A percentile compares a stretch with the other conserved stretches of the same genome.
Evolutionary conservation across 176 grass and related monocot species (phyloP).

Genomic region (Areca catechu): DNA sequence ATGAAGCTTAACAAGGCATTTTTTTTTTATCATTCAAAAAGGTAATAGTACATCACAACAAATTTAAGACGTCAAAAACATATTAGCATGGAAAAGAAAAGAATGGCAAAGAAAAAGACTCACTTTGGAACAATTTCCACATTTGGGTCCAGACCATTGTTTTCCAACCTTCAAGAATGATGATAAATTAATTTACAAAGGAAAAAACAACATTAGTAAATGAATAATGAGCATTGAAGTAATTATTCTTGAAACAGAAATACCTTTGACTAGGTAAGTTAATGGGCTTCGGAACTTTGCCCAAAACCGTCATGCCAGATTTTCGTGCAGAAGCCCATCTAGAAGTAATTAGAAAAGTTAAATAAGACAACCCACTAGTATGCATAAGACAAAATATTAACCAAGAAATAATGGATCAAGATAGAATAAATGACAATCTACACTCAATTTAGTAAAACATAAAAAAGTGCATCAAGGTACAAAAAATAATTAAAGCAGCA

Average conservation of each 20-base stretch:
- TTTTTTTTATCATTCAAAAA: too few species aligned
- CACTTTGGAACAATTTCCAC: constrained; percentile 99
- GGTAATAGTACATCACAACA: too few species aligned
- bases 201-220: background rate
- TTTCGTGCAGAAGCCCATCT: constrained; percentile 88
- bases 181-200: constrained; percentile 25
- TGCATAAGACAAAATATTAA: background rate
- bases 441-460: too few species aligned
- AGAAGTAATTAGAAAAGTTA: background rate
- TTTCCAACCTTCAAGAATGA: constrained; percentile 83
- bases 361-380: background rate
- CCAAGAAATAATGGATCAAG: background rate
- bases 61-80: too few species aligned
- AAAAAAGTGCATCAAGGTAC: too few species aligned
- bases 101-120: constrained; percentile 24
- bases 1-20: too few species aligned
- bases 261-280: constrained; percentile 99
- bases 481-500: too few species aligned
- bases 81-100: background rate
- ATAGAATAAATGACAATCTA: too few species aligned
- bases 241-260: background rate
- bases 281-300: constrained; percentile 95
- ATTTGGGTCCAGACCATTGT: constrained; percentile 84
- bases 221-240: background rate
- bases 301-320: constrained; percentile 96